phyloP scores from a whole-genome alignment of 2,329 filamentous ascomycete genomes.

The Didymellaceae sp. region DNA sequence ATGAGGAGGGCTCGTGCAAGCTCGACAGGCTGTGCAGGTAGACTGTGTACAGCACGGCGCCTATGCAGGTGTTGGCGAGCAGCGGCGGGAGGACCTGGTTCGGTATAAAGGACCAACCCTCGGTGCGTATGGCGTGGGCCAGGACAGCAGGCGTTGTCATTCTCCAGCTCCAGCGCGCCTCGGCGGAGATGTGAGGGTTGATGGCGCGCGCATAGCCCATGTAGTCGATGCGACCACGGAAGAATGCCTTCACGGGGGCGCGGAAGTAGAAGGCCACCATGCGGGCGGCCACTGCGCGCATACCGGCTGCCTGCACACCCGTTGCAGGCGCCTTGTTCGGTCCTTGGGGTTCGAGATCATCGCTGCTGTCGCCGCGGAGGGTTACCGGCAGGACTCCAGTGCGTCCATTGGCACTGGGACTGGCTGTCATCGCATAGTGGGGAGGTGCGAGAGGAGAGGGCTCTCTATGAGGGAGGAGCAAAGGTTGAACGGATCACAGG shows the following conservation, averaged over 20 bases:
- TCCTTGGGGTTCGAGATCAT: conserved; percentile 34
- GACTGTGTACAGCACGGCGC: conserved; percentile 75
- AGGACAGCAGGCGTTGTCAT: conserved; percentile 74
- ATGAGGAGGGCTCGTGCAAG: conserved; percentile 70
- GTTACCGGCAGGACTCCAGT: conserved; percentile 40
- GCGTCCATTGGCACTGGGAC: conserved; percentile 45
- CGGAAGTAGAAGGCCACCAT: conserved; percentile 89
- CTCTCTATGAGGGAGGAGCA: conserved; percentile 4
- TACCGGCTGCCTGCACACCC: conserved; percentile 83
- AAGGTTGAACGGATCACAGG: conserved; percentile 7
- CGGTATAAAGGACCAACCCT: conserved; percentile 76
- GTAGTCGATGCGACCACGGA: conserved; percentile 88
- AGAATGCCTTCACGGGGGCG: conserved; percentile 90
- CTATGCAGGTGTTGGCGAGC: conserved; percentile 75
- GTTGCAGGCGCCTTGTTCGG: conserved; percentile 65
- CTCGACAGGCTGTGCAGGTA: conserved; percentile 73
- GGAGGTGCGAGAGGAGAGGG: conserved; percentile 19
- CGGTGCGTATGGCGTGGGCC: conserved; percentile 68
- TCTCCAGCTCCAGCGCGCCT: conserved; percentile 64
- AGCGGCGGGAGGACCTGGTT: conserved; percentile 79
- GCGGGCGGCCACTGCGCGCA: conserved; percentile 82
- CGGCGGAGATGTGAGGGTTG: conserved; percentile 60
- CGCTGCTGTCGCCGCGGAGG: conserved; percentile 21
- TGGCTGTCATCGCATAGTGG: conserved; percentile 48
- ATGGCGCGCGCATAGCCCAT: conserved; percentile 69